phyloP scores from a whole-genome alignment of 1,284 basidiomycete species.

The Austroboletus niveus region DNA sequence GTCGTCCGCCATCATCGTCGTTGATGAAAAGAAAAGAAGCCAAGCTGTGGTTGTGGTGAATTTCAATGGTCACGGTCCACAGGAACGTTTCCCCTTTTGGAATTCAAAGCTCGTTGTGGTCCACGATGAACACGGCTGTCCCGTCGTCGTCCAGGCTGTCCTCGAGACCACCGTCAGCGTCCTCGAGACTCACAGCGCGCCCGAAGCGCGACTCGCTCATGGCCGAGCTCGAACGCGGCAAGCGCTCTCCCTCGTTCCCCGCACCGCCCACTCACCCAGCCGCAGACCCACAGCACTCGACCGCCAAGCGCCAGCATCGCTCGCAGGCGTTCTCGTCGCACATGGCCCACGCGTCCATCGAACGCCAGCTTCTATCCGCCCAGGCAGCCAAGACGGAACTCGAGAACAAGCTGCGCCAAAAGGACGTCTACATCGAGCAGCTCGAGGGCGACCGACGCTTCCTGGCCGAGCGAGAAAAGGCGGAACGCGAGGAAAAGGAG shows the following conservation, averaged over 20 bases:
- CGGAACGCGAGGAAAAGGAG: slow-evolving; percentile 51
- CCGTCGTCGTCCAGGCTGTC: slow-evolving; percentile 21
- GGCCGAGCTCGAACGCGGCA: slow-evolving; percentile 65
- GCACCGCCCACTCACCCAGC: background rate
- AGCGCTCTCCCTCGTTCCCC: background rate
- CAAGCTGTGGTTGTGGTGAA: background rate
- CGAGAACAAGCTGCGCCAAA: slow-evolving; percentile 63
- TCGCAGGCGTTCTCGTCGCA: slow-evolving; percentile 57
- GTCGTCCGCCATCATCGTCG: slow-evolving; percentile 1
- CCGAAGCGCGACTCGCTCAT: slow-evolving; percentile 59
- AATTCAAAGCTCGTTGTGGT: background rate
- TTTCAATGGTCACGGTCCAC: no score
- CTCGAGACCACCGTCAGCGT: background rate
- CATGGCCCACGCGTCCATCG: slow-evolving; percentile 56
- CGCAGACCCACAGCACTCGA: slow-evolving; percentile 58
- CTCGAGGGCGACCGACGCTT: slow-evolving; percentile 65
- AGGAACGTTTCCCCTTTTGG: background rate
- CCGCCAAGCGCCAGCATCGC: slow-evolving; percentile 60
- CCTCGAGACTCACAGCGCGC: slow-evolving; percentile 11
- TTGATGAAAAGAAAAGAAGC: background rate
- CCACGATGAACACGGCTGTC: slow-evolving; percentile 12
- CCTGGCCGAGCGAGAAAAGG: slow-evolving; percentile 57
- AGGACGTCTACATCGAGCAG: slow-evolving; percentile 53
- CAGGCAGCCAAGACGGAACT: slow-evolving; percentile 59
- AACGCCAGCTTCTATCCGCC: slow-evolving; percentile 57